Conservation (phyloP, 2,329 filamentous ascomycete species). For the Aureobasidium melanogenum region DNA sequence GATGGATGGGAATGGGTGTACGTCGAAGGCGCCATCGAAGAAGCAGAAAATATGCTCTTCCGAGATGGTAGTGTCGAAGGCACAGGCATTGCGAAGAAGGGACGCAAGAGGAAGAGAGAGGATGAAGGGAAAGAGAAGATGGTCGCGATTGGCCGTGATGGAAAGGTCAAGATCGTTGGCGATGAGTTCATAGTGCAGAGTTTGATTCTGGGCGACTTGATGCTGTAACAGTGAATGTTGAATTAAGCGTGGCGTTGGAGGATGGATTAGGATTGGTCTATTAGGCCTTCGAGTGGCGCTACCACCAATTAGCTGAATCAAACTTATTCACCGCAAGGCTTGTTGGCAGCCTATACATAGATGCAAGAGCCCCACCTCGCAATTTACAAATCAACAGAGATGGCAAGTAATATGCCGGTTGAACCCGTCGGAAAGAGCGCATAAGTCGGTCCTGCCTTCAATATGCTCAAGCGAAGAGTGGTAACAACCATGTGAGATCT, state of each 20-base stretch:
- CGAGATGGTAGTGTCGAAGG: conserved; percentile 12
- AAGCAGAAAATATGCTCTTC: conserved; percentile 46
- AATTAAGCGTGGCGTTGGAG: not conserved
- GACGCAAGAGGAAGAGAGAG: conserved; percentile 5
- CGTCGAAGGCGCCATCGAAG: conserved; percentile 55
- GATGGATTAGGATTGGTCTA: not conserved
- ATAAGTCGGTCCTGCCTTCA: no score
- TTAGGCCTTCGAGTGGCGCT: not conserved
- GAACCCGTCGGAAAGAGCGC: no score
- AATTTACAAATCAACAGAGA: no score
- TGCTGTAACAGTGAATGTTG: conserved; percentile 42
- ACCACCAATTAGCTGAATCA: not conserved
- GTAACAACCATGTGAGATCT: no score
- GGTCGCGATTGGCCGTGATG: conserved; percentile 29
- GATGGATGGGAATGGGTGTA: conserved; percentile 60
- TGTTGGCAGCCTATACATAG: no score
- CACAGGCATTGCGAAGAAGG: not conserved
- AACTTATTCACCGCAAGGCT: no score
- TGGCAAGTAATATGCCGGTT: no score
- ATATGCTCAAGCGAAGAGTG: no score
- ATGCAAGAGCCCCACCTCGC: no score
- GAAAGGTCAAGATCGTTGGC: conserved; percentile 58
- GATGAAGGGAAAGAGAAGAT: conserved; percentile 25
- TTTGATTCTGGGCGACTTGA: conserved; percentile 72
- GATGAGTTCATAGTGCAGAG: conserved; percentile 90